Evolutionary conservation across 2,329 filamentous ascomycete species (phyloP).

Genomic region (Taxawa tesnikishii): DNA sequence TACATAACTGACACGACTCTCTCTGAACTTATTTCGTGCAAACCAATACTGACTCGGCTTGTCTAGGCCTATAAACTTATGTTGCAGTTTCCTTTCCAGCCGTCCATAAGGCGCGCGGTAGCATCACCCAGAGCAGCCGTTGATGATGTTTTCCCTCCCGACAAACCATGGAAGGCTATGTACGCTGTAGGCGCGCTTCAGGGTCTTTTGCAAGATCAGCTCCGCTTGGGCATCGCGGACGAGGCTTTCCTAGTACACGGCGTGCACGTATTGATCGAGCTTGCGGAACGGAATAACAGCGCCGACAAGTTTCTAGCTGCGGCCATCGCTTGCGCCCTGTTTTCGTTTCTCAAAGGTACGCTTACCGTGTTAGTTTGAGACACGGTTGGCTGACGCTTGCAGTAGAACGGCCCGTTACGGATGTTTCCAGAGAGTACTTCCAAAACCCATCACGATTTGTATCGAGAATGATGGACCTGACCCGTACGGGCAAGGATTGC

Average conservation of each 20-base stretch:
- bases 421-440: conserved; percentile 11
- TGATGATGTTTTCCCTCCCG: conserved; percentile 52
- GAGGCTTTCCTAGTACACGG: conserved; percentile 15
- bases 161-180: conserved; percentile 52
- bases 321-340: conserved; percentile 5
- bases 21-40: not conserved
- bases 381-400: conserved; percentile 5
- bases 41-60: not conserved
- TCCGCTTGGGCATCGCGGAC: conserved; percentile 15
- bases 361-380: not conserved
- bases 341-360: conserved; percentile 15
- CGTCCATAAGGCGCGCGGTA: conserved; percentile 36
- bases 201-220: conserved; percentile 39
- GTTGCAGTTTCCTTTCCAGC: conserved; percentile 49
- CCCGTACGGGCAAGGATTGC: no score
- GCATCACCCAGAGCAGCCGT: conserved; percentile 41
- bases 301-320: no score
- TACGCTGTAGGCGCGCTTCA: conserved; percentile 59
- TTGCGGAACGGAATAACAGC: no score
- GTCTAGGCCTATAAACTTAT: conserved; percentile 35
- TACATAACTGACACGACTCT: no score
- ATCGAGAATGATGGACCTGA: no score
- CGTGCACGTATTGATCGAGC: conserved; percentile 12
- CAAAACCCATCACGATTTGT: conserved; percentile 11
- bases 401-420: conserved; percentile 9